Base-by-base conservation (phyloP, 768 basidiomycete species). In the Tulasnella sp. region DNA sequence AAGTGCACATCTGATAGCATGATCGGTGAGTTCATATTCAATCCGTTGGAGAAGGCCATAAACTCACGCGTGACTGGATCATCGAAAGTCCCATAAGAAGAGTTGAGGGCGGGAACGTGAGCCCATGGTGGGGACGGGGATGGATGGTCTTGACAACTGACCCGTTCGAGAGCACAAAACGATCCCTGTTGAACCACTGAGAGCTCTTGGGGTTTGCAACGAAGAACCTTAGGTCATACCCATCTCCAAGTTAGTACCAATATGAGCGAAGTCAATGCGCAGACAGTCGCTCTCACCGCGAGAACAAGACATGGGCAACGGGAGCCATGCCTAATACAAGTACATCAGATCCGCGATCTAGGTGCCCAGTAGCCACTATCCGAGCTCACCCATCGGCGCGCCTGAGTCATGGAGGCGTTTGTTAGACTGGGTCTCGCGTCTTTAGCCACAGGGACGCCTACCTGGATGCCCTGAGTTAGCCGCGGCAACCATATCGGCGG, bases 161-260 rank as follows among this genome's bases (percentile, higher is more conserved):
- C 82, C 92, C 92, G 68, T 94, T 94, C 64, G 92, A 96, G 64
- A 96, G 83, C 61, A 97, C 92, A 67, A 94, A 97, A 73, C 92
- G 85, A 76, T 96, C 92, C 62, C 93, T 85, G 74, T 93, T 94
- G 75, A 85, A 86, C 92, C 91, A 94, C 71, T 89, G 84, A 43
- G 92, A 82, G 75, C 78, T 85, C 71, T 83, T 83, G 51, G 92
- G 87, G 74, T 92, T 93, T 67, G 84, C 83, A 64, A 86, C 87
- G 74, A 96, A 71, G 78, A 92, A 89, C 19, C 87, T 89, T 57
- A 63, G 15, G 17, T 17, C n/a, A 0, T 24, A 12, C 41, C n/a
- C 43, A 27, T 48, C 45, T 10, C 10, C 27, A 29, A 9, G 25
- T 17, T 8, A 42, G 30, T 54, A 49, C 17, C 12, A 22, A 41